Conservation (phyloP, 1,284 basidiomycete genomes). For the Meripilus lineatus region DNA sequence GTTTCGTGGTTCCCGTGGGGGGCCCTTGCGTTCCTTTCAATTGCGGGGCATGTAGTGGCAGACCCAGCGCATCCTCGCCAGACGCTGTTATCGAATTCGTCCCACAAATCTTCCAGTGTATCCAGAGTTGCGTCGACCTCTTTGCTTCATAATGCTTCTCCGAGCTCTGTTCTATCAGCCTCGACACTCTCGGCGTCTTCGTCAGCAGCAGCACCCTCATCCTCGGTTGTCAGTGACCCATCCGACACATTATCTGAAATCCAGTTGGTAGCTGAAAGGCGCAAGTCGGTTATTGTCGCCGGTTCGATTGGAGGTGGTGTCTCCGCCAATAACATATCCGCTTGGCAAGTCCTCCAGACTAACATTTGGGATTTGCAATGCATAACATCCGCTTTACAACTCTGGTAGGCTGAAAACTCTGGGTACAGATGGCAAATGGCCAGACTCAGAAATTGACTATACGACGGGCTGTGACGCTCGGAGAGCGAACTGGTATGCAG, state of each 20-base stretch:
- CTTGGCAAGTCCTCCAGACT: conserved; percentile 13
- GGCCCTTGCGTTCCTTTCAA: too few relatives aligned
- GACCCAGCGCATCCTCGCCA: background rate
- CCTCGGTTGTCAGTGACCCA: background rate
- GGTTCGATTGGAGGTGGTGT: conserved; percentile 12
- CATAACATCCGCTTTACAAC: background rate
- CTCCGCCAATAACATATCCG: conserved; percentile 12
- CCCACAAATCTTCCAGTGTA: background rate
- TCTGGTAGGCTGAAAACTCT: conserved; percentile 38
- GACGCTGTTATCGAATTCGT: background rate
- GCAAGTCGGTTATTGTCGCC: conserved; percentile 18
- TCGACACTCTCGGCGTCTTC: background rate
- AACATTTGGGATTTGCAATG: background rate
- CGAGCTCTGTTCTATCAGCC: background rate
- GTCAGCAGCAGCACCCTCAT: background rate
- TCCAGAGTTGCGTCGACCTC: background rate
- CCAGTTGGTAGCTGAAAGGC: conserved; percentile 17
- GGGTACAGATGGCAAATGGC: conserved; percentile 49
- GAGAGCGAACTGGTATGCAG: conserved; percentile 51
- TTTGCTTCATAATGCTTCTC: background rate
- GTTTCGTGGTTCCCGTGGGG: too few relatives aligned
- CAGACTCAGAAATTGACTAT: conserved; percentile 50
- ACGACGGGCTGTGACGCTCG: conserved; percentile 53
- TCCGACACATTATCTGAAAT: conserved; percentile 14
- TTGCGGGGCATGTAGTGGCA: too few relatives aligned